These are phyloP conservation scores for Stachybotrys echinatus DNA, from an alignment of 2,329 filamentous ascomycete genomes.

Conservation along the genomic window DNA sequence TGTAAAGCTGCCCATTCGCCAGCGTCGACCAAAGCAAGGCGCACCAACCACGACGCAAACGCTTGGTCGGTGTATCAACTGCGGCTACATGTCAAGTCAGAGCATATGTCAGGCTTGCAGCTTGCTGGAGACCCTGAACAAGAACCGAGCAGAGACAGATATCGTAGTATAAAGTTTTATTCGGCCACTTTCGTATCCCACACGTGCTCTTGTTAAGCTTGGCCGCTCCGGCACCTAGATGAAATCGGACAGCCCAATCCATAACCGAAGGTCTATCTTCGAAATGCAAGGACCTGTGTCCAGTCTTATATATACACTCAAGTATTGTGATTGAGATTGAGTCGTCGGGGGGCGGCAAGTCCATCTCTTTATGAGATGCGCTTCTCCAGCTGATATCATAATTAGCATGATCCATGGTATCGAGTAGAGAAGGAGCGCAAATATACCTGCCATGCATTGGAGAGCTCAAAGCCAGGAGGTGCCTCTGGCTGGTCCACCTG, in stretches of 20 bases:
- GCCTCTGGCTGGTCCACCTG: slow-evolving; percentile 51
- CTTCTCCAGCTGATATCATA: slow-evolving; percentile 43
- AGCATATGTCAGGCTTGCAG: slow-evolving; percentile 90
- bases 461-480: slow-evolving; percentile 56
- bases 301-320: slow-evolving; percentile 4
- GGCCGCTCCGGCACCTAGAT: not conserved
- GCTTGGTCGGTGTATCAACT: slow-evolving; percentile 77
- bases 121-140: slow-evolving; percentile 85
- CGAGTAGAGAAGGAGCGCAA: not conserved
- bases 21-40: slow-evolving; percentile 19
- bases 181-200: slow-evolving; percentile 2
- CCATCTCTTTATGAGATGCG: slow-evolving; percentile 37
- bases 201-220: not conserved
- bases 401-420: slow-evolving; percentile 1
- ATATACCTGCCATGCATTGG: slow-evolving; percentile 59
- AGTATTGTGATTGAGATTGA: not conserved
- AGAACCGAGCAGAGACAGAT: slow-evolving; percentile 57
- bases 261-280: not conserved
- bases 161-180: slow-evolving; percentile 41
- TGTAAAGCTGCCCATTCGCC: slow-evolving; percentile 29
- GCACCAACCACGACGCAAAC: slow-evolving; percentile 53
- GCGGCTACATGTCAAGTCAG: slow-evolving; percentile 95
- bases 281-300: not conserved
- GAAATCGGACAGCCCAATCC: not conserved
- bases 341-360: slow-evolving; percentile 5